Evolutionary conservation across 352 stramenopile species (phyloP), one percentile per base, ranked within the genome.

Genomic region (Globisporangium uncinulatum): DNA sequence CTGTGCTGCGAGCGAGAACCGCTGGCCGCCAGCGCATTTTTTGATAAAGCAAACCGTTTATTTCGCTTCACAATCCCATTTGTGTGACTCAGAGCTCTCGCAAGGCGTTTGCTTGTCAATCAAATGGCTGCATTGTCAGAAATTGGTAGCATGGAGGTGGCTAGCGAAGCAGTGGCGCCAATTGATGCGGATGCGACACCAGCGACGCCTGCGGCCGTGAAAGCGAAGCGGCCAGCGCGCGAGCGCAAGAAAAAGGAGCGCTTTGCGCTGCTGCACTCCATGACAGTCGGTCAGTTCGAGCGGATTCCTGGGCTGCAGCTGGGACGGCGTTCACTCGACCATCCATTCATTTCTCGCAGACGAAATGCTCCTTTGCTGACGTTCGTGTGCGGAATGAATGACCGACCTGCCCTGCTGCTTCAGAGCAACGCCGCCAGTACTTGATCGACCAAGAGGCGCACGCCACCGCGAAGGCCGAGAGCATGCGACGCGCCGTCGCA

Each of bases 201-300:
- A 19, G 36, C n/a, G 8, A 37, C 21, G 6, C 4, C 41, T 29
- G 36, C n/a, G 8, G 4, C n/a, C 3, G 13, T 4, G 24, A 29
- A 29, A 29, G 24, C 69, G 13, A 76, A 76, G 59, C 63, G 63
- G 10, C 69, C 66, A 7, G 56, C 49, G 19, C 69, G 71, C 49
- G 69, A 83, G 54, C 73, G 78, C 29, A 76, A 86, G 63, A 79
- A 69, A 55, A 70, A 75, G 54, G 63, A 73, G 54, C 77, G 79
- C 17, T 75, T 75, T 10, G 67, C 74, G 19, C 48, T 89, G 3
- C 66, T 92, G 21, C 74, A 74, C 36, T 68, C 67, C 8, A 90
- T 92, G 83, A 86, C 51, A 10, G 34, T 66, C 66, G 74, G 77
- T 86, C 36, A 29, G 24, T 29, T 29, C 24, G 24, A 29, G 24